Evolutionary conservation across 805 yeast genomes (phyloP).

Genomic region (Wickerhamiella azymoides): DNA sequence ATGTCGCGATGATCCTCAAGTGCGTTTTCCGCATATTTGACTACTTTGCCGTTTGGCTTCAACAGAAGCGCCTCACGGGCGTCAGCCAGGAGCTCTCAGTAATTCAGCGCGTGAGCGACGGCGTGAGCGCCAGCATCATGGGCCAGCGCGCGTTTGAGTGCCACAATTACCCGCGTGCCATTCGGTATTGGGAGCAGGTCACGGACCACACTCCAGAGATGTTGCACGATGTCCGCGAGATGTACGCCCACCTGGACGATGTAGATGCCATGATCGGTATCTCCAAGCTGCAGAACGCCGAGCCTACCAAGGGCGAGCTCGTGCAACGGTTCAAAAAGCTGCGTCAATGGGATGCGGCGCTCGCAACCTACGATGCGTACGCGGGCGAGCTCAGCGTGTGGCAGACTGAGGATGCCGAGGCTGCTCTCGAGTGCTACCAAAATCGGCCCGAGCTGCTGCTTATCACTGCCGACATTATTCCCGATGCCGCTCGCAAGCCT

Average conservation of each 20-base stretch:
- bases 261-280: conserved; percentile 83
- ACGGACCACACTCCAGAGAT: neutral
- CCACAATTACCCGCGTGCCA: conserved; percentile 75
- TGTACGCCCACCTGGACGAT: conserved; percentile 58
- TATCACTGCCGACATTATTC: conserved; percentile 4
- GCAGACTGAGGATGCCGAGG: conserved; percentile 30
- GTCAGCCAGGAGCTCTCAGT: conserved; percentile 8
- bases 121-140: conserved; percentile 50
- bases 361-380: conserved; percentile 64
- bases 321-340: conserved; percentile 47
- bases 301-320: neutral
- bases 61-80: conserved; percentile 17
- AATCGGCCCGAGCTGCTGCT: conserved; percentile 59
- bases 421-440: conserved; percentile 53
- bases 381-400: conserved; percentile 30
- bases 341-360: conserved; percentile 76
- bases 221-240: neutral
- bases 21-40: conserved; percentile 68
- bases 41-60: conserved; percentile 64
- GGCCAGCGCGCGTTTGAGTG: conserved; percentile 74
- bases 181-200: conserved; percentile 66
- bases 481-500: neutral
- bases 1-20: conserved; percentile 53
- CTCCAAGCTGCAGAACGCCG: conserved; percentile 39
- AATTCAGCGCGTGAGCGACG: conserved; percentile 11